Evolutionary conservation across 768 basidiomycete genomes (phyloP).

Genomic region (Jaapia argillacea): DNA sequence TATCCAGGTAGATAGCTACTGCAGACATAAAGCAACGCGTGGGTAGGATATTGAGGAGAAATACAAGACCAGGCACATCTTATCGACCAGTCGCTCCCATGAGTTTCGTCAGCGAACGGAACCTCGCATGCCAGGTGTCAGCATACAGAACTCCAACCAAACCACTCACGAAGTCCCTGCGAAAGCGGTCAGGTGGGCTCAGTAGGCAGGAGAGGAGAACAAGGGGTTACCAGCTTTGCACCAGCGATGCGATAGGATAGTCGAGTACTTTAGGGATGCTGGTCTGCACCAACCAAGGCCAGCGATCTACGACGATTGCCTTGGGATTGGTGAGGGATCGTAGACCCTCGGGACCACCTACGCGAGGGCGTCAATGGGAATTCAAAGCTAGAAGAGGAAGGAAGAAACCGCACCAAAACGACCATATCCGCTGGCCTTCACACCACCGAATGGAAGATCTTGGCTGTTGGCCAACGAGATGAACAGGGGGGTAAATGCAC

Average conservation of each 20-base stretch:
- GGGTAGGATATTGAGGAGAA: no score
- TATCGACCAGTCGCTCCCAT: conserved; percentile 26
- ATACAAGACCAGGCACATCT: neutral
- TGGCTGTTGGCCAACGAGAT: no score
- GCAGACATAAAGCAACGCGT: no score
- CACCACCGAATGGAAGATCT: conserved; percentile 92
- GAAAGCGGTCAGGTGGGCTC: conserved; percentile 3
- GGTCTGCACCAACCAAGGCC: conserved; percentile 78
- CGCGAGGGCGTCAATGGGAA: conserved; percentile 6
- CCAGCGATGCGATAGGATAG: conserved; percentile 72
- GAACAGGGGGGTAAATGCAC: no score
- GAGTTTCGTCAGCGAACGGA: conserved; percentile 28
- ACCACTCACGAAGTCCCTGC: conserved; percentile 42
- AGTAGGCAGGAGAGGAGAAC: neutral
- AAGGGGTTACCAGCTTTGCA: conserved; percentile 57
- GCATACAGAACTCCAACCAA: conserved; percentile 38
- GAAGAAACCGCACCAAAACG: conserved; percentile 59
- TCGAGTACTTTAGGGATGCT: conserved; percentile 78
- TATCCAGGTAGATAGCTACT: no score
- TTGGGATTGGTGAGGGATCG: conserved; percentile 84
- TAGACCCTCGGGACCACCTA: conserved; percentile 90
- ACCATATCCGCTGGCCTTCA: conserved; percentile 86
- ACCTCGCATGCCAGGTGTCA: conserved; percentile 33
- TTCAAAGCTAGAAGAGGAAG: conserved; percentile 2
- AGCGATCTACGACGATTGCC: conserved; percentile 77